These are phyloP conservation scores for Aspergillus sojae DNA, from an alignment of 2,329 filamentous ascomycete species.

Conservation along the genomic window DNA sequence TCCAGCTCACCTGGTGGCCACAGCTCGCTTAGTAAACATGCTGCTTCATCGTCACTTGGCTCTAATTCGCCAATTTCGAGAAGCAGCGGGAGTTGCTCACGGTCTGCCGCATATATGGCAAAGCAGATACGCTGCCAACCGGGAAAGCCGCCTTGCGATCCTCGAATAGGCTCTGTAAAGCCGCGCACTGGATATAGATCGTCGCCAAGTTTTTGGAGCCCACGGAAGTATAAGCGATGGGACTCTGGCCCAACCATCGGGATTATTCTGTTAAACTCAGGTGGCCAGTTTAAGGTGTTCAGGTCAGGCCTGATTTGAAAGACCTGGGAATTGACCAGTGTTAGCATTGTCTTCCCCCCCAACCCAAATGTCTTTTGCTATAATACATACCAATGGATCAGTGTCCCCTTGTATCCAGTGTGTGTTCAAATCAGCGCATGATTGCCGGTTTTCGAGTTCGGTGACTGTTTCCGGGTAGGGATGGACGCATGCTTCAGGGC, in stretches of 20 bases:
- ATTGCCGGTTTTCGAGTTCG: conserved; percentile 35
- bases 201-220: conserved; percentile 23
- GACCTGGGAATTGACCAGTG: conserved; percentile 18
- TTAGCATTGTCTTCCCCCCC: not conserved
- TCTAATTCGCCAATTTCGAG: conserved; percentile 14
- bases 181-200: conserved; percentile 32
- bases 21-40: conserved; percentile 13
- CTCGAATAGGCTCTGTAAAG: conserved; percentile 35
- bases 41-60: not conserved
- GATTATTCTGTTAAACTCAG: conserved; percentile 26
- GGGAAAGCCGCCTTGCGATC: conserved; percentile 30
- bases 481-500: conserved; percentile 38
- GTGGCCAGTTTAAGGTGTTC: conserved; percentile 31
- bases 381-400: conserved; percentile 25
- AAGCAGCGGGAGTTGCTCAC: conserved; percentile 20
- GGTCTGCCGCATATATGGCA: conserved; percentile 33
- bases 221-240: conserved; percentile 28
- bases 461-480: conserved; percentile 30
- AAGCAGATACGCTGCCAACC: conserved; percentile 44
- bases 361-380: not conserved
- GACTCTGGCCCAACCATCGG: conserved; percentile 12
- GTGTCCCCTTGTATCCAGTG: conserved; percentile 26
- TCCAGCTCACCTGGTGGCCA: conserved; percentile 20
- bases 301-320: conserved; percentile 24
- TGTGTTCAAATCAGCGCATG: conserved; percentile 35